phyloP scores from a whole-genome alignment of 139 green algal genomes.

The Chlorella ohadii region DNA sequence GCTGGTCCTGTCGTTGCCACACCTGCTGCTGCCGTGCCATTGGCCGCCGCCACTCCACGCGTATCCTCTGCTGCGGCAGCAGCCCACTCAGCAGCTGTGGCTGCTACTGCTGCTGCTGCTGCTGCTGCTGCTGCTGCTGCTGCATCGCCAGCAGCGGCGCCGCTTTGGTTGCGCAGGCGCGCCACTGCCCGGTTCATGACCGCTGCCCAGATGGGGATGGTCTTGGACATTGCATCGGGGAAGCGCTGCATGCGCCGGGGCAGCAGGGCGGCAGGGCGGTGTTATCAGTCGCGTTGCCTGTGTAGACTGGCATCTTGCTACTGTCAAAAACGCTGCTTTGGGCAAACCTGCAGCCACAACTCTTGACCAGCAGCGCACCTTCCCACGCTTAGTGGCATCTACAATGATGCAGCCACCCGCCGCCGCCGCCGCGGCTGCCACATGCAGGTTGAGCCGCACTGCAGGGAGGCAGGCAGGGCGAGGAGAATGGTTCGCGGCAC shows the following conservation, averaged over 20 bases:
- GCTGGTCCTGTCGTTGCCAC: too few relatives aligned
- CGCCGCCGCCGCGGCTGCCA: conserved; percentile 63
- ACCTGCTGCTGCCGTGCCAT: neutral
- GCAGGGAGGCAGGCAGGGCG: too few relatives aligned
- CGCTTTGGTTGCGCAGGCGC: conserved; percentile 6
- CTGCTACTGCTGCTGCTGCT: conserved; percentile 14
- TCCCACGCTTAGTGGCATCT: conserved; percentile 92
- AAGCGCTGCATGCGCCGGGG: conserved; percentile 3
- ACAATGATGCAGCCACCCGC: conserved; percentile 85
- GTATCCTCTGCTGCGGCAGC: neutral
- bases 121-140: neutral
- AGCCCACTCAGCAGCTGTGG: neutral
- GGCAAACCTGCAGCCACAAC: neutral
- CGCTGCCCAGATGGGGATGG: conserved; percentile 92
- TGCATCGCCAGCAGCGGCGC: neutral
- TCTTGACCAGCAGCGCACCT: conserved; percentile 40
- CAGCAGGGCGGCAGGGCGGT: neutral
- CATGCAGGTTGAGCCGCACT: conserved; percentile 88
- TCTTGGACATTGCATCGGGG: conserved; percentile 94
- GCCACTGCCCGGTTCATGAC: conserved; percentile 88
- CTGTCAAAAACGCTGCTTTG: too few relatives aligned
- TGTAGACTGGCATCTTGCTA: too few relatives aligned
- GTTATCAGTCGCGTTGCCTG: too few relatives aligned
- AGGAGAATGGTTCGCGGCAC: too few relatives aligned
- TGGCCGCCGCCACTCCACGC: too few relatives aligned